Evolutionary conservation across 805 yeast species (phyloP).

Genomic region (Jamesozyma spencerorum): DNA sequence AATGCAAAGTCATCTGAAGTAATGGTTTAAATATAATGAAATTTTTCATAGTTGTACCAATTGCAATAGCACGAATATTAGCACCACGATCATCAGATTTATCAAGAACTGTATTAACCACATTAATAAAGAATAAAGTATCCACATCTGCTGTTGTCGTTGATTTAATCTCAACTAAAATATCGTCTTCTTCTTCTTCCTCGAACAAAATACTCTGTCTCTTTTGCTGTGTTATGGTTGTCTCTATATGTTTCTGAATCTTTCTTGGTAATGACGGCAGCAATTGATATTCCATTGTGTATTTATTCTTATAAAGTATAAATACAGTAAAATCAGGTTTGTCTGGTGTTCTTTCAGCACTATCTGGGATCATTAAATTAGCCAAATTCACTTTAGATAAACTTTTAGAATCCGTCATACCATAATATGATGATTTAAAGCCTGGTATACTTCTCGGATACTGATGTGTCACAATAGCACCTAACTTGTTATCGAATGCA

Average conservation of each 20-base stretch:
- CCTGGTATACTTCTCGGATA: slow-evolving; percentile 41
- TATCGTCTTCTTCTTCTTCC: slow-evolving; percentile 1
- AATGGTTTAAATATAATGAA: slow-evolving; percentile 53
- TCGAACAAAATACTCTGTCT: slow-evolving; percentile 1
- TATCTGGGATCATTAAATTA: slow-evolving; percentile 55
- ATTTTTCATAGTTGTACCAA: slow-evolving; percentile 45
- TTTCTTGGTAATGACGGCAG: slow-evolving; percentile 14
- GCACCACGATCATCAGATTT: slow-evolving; percentile 46
- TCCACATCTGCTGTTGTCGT: too few species aligned
- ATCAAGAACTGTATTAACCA: slow-evolving; percentile 43
- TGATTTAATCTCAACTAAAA: too few species aligned
- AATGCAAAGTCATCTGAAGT: slow-evolving; percentile 41
- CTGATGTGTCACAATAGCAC: slow-evolving; percentile 56
- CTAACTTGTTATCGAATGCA: slow-evolving; percentile 71
- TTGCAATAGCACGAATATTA: slow-evolving; percentile 47
- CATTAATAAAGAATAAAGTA: slow-evolving; percentile 46
- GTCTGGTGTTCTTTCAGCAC: slow-evolving; percentile 40
- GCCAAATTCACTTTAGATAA: slow-evolving; percentile 28
- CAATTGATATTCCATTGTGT: slow-evolving; percentile 13
- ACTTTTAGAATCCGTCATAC: neutral
- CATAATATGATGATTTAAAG: slow-evolving; percentile 14
- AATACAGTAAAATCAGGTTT: slow-evolving; percentile 52
- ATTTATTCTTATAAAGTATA: slow-evolving; percentile 37
- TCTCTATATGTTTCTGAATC: neutral
- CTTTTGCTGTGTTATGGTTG: too few species aligned